Percentiles rank a stretch among this genome's conserved stretches.
These are phyloP conservation scores for Hortaea werneckii DNA, from an alignment of 2,329 filamentous ascomycete genomes.

Conservation along the genomic window DNA sequence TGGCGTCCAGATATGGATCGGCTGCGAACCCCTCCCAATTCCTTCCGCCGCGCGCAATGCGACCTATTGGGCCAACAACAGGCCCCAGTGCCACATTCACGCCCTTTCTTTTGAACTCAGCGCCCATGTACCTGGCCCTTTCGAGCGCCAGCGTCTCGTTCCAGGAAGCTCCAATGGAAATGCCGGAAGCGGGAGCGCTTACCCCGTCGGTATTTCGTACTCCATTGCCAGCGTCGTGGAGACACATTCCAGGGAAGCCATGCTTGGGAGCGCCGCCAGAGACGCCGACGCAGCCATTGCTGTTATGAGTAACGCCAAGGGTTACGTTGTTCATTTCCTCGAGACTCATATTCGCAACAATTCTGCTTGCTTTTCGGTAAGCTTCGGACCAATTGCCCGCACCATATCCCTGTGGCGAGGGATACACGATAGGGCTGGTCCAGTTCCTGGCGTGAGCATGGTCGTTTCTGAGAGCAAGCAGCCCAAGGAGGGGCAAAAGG, in stretches of 20 bases:
- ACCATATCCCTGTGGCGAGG: constrained; percentile 24
- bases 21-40: constrained; percentile 66
- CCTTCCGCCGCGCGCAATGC: constrained; percentile 57
- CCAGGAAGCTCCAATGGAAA: constrained; percentile 40
- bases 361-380: constrained; percentile 20
- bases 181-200: constrained; percentile 32
- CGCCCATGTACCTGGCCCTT: constrained; percentile 44
- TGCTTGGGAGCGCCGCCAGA: constrained; percentile 26
- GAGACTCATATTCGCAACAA: constrained; percentile 26
- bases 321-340: constrained; percentile 30
- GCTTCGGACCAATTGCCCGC: constrained; percentile 24
- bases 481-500: constrained; percentile 20
- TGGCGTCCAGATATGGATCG: constrained; percentile 54
- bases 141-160: constrained; percentile 43
- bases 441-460: constrained; percentile 14
- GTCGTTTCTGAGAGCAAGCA: constrained; percentile 17
- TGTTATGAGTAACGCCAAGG: constrained; percentile 18
- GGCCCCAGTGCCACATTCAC: constrained; percentile 61
- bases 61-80: constrained; percentile 56
- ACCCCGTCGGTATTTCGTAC: constrained; percentile 34
- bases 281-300: constrained; percentile 29
- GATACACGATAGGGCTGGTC: constrained; percentile 20
- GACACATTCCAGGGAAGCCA: constrained; percentile 32
- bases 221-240: constrained; percentile 33
- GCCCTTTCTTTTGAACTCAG: constrained; percentile 42